These are phyloP conservation scores for Boletus subcaerulescens DNA, from an alignment of 768 basidiomycete genomes.

Conservation along the genomic window DNA sequence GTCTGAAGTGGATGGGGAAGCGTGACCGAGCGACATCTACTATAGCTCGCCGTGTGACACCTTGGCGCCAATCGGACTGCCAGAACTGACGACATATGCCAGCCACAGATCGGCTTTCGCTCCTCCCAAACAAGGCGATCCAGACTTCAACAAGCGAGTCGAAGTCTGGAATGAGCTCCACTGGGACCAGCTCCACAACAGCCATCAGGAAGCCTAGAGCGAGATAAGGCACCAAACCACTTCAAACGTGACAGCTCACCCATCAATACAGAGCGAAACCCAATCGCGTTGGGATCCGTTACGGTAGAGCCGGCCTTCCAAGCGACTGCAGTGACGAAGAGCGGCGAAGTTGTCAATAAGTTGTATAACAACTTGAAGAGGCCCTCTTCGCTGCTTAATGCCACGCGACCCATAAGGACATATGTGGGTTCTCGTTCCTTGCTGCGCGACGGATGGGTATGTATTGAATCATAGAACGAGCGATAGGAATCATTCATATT, in stretches of 20 bases:
- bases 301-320: conserved; percentile 67
- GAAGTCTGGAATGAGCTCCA: conserved; percentile 77
- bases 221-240: conserved; percentile 1
- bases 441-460: conserved; percentile 40
- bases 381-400: conserved; percentile 56
- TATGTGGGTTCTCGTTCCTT: conserved; percentile 59
- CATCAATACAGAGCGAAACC: conserved; percentile 81
- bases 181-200: conserved; percentile 67
- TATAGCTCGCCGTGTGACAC: conserved; percentile 68
- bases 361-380: conserved; percentile 56
- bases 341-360: conserved; percentile 64
- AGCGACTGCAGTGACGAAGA: conserved; percentile 72
- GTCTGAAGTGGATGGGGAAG: conserved; percentile 76
- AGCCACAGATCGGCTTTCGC: conserved; percentile 55
- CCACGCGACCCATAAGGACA: conserved; percentile 54
- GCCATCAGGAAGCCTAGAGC: conserved; percentile 69
- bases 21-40: conserved; percentile 79
- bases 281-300: conserved; percentile 74
- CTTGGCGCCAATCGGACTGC: conserved; percentile 69
- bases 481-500: conserved; percentile 48
- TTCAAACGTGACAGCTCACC: conserved; percentile 41
- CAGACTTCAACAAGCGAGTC: conserved; percentile 70
- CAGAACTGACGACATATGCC: conserved; percentile 82
- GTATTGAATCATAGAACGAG: conserved; percentile 51
- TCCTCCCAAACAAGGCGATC: conserved; percentile 77